Conservation (phyloP, 805 yeast species). For the Brettanomyces custersianus region DNA sequence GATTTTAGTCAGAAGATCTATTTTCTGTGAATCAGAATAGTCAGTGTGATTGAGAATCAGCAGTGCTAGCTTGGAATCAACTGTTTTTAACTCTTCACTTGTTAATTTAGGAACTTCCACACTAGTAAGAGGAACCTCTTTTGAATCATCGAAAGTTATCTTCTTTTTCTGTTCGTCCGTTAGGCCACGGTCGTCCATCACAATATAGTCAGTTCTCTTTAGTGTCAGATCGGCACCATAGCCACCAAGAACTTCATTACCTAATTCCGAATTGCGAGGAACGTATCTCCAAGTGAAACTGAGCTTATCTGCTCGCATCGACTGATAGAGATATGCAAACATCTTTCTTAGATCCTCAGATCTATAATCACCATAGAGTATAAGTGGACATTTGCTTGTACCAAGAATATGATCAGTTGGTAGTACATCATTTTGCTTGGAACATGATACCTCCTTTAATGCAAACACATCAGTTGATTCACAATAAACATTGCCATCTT, state of each 20-base stretch:
- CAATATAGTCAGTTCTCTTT: slow-evolving; percentile 60
- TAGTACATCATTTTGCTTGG: slow-evolving; percentile 10
- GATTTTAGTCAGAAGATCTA: slow-evolving; percentile 30
- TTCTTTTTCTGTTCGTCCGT: slow-evolving; percentile 20
- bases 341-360: slow-evolving; percentile 44
- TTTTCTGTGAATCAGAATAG: slow-evolving; percentile 20
- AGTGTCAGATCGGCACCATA: slow-evolving; percentile 60
- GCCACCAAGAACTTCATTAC: slow-evolving; percentile 36
- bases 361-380: slow-evolving; percentile 59
- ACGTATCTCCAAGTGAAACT: slow-evolving; percentile 71
- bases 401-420: slow-evolving; percentile 66
- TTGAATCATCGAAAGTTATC: slow-evolving; percentile 18
- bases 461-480: slow-evolving; percentile 73
- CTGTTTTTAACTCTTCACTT: slow-evolving; percentile 24
- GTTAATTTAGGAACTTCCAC: slow-evolving; percentile 25
- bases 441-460: slow-evolving; percentile 44
- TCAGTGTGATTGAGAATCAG: slow-evolving; percentile 22
- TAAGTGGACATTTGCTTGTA: slow-evolving; percentile 24
- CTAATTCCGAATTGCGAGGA: slow-evolving; percentile 22
- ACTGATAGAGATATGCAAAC: slow-evolving; percentile 49
- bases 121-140: slow-evolving; percentile 9
- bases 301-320: slow-evolving; percentile 49
- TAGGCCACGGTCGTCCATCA: slow-evolving; percentile 48
- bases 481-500: slow-evolving; percentile 45
- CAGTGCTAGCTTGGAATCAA: slow-evolving; percentile 35